A percentile compares a stretch with the other conserved stretches of the same genome.
phyloP scores from a whole-genome alignment of 495 filamentous ascomycete species.

The Penicillium angulare region DNA sequence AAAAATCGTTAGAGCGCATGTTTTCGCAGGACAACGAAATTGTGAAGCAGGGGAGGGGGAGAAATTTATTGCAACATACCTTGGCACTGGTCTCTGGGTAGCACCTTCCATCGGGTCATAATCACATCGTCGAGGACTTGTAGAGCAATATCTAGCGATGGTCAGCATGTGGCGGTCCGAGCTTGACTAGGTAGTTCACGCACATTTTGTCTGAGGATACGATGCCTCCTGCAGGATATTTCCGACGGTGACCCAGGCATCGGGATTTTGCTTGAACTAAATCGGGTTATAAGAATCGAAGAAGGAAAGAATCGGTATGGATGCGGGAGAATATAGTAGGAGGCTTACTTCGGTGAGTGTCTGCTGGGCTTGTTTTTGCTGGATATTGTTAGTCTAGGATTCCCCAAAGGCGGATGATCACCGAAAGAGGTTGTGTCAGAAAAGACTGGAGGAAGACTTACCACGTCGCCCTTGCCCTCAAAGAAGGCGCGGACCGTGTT shows the following conservation, averaged over 20 bases:
- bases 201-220: conserved; percentile 96
- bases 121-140: conserved; percentile 98
- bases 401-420: not conserved
- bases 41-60: no score
- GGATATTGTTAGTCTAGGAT: conserved; percentile 17
- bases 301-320: no score
- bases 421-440: not conserved
- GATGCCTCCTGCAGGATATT: conserved; percentile 88
- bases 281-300: not conserved
- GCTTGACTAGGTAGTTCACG: conserved; percentile 25
- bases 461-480: conserved; percentile 88
- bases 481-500: conserved; percentile 94
- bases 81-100: conserved; percentile 93
- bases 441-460: conserved; percentile 48
- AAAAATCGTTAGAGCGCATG: no score
- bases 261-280: conserved; percentile 97
- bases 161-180: not conserved
- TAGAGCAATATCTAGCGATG: conserved; percentile 74
- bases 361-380: conserved; percentile 98
- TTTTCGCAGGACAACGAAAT: no score
- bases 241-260: conserved; percentile 95
- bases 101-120: conserved; percentile 97
- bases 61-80: conserved; percentile 46
- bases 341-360: conserved; percentile 84
- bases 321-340: not conserved